phyloP scores from a whole-genome alignment of 345 rosid genomes.

The Eucalyptus rudis region DNA sequence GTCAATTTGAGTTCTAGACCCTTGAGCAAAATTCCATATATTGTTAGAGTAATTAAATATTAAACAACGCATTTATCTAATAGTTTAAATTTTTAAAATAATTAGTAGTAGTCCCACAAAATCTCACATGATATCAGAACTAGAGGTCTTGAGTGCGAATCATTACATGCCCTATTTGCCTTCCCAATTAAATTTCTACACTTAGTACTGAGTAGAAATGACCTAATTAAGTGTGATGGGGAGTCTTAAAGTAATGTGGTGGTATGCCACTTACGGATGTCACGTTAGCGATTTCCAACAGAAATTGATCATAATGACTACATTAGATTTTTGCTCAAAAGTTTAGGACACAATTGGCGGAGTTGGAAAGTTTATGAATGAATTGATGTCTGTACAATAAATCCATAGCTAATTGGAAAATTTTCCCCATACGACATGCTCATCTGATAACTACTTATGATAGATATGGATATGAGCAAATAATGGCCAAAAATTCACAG shows the following conservation, averaged over 20 bases:
- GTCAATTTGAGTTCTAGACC: neutral
- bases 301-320: fast-evolving
- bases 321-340: neutral
- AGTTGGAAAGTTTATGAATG: neutral
- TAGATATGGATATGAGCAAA: neutral
- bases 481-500: neutral
- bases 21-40: no score
- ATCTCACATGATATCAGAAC: no score
- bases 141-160: no score
- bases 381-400: neutral
- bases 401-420: fast-evolving
- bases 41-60: no score
- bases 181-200: no score
- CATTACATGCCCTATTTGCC: no score
- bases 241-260: neutral
- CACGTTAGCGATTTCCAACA: neutral
- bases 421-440: fast-evolving
- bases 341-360: neutral
- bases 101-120: fast-evolving
- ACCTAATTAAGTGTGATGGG: no score
- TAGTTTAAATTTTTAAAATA: no score
- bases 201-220: no score
- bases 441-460: neutral
- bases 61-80: fast-evolving
- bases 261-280: neutral